Base-by-base conservation (phyloP, 2,329 filamentous ascomycete genomes). In the Arthrobotrys sphaeroides region DNA sequence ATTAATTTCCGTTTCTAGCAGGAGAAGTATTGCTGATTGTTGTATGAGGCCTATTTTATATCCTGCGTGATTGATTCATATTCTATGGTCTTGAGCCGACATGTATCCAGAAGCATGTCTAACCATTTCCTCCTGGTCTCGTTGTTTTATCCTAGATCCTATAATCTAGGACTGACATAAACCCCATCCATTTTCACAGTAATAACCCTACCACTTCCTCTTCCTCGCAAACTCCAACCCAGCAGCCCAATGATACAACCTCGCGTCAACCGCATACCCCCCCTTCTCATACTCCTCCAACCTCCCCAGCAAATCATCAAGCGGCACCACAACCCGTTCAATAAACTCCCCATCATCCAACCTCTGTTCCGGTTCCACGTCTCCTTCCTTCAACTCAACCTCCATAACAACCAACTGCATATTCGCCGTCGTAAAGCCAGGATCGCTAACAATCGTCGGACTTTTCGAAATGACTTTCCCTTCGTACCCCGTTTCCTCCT, bases 391-490 rank as follows among this genome's bases (percentile, higher is more conserved):
- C 64, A 89, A 80, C 59, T 86, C 80, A 12, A 88, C 87, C 81
- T 88, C 86, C 12, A 89, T 86, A 80, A 87, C 87, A 67, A 86
- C 87, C 75, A 89, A 82, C 82, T 87, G 85, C 86, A 89, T 87
- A 78, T 88, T 89, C 59, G 88, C 86, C 67, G 84, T 87, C 70
- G 84, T 87, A 83, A 89, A 83, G 22, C 87, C 87, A 1, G 87
- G 87, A 81, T 89, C 90, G 78, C 88, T 88, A 67, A 88, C 90
- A 84, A 91, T 90, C 61, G 89, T 85, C 5, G 89, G 88, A 38
- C 87, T 88, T n/a, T 86, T 87, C 81, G 87, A 85, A 1, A 84
- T 74, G 13, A 85, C 81, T 4, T 81, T 83, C 49, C 86, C 89
- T 78, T 88, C 84, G 79, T 88, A 89, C 18, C 88, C 88, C 0